Base-by-base conservation (phyloP, 164 flowering plant genomes). In the Malania oleifera region DNA sequence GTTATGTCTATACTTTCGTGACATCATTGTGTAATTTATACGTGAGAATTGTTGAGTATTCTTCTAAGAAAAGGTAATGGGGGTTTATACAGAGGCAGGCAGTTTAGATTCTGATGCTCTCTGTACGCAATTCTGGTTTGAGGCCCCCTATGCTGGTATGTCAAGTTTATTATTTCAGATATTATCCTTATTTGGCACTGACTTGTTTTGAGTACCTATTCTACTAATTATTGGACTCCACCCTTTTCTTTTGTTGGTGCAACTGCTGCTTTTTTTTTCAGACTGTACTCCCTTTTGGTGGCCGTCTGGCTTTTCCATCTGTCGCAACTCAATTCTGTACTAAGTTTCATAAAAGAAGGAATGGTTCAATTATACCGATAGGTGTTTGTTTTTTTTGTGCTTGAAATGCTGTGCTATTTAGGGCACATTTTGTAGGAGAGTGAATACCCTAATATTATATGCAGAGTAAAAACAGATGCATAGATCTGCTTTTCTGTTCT, bases 81-180 rank as follows among this genome's bases (percentile, higher is more conserved):
- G 15, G 46, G 20, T 43, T 43, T 17, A n/a, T 43, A 2, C 46
- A 2, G 46, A 43, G 46, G 46, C 46, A 43, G 15, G 2, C n/a
- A 43, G 20, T 43, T 43, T 15, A n/a, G 46, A 43, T 43, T 43
- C 46, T 17, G 46, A 43, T 43, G 46, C 43, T 39, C 17, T 39
- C 43, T 13, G 5, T 14, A 39, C 15, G 43, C 15, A 2, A 13
- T 39, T 39, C 43, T 39, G 43, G 9, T 8, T 39, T 39, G 43
- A n/a, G 43, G 15, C 15, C 20, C 46, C n/a, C n/a, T 43, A 43
- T n/a, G 46, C 20, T 3, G 2, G 5, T 43, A 15, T n/a, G 8
- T 1, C 5, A 43, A 43, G 46, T 43, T 17, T 43, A 15, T 15
- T 5, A 17, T 17, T 3, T 17, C 20, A 18, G 20, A 8, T 11